Evolutionary conservation across 176 grass and related monocot species (phyloP).

Genomic region (Raddia distichophylla): DNA sequence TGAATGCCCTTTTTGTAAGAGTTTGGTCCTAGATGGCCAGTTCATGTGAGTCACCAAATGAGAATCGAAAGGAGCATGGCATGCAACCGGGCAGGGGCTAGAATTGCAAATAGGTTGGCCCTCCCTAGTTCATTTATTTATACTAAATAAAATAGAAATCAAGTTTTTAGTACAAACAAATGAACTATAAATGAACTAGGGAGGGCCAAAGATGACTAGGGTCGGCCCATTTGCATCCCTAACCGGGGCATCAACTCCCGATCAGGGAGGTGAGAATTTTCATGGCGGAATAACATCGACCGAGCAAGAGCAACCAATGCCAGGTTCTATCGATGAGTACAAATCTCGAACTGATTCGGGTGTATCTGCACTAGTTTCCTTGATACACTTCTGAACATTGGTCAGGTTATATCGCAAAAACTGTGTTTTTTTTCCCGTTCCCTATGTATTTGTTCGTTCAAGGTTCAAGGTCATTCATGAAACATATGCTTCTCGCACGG

Average conservation of each 20-base stretch:
- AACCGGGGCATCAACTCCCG: not conserved
- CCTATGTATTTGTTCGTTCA: not conserved
- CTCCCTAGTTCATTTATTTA: too few species aligned
- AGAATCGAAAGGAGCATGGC: not conserved
- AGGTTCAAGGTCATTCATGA: not conserved
- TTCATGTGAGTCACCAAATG: not conserved
- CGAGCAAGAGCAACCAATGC: not conserved
- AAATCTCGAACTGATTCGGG: not conserved
- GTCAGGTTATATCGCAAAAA: constrained; percentile 11
- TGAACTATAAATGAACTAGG: too few species aligned
- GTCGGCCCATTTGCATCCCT: too few species aligned
- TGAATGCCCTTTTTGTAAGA: not conserved
- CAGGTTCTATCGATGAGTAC: constrained; percentile 12
- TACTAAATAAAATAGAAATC: too few species aligned
- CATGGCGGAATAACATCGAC: constrained; percentile 16
- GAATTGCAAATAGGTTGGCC: too few species aligned
- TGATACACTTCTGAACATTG: constrained; percentile 1
- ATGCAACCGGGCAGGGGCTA: too few species aligned
- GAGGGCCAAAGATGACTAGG: too few species aligned
- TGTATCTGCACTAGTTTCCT: constrained; percentile 12
- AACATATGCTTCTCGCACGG: not conserved
- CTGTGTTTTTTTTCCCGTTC: not conserved
- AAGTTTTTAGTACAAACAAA: too few species aligned
- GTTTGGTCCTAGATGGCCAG: constrained; percentile 1
- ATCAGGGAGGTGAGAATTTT: not conserved